phyloP scores from a whole-genome alignment of 2,329 filamentous ascomycete species.

The Arthrobotrys megalospora region DNA sequence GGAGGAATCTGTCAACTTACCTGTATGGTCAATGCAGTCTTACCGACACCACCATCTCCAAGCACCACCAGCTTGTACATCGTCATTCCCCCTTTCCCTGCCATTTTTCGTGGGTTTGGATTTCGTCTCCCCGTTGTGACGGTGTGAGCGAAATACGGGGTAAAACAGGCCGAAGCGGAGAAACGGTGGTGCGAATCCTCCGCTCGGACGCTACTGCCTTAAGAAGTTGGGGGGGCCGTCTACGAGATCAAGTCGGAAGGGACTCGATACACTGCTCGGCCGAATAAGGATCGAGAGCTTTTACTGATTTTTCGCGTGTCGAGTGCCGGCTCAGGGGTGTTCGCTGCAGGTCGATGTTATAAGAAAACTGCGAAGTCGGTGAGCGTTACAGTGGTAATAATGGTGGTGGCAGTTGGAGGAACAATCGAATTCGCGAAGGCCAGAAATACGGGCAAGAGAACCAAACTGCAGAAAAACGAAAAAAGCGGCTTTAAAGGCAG shows the following conservation, averaged over 20 bases:
- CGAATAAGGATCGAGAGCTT: slow-evolving; percentile 4
- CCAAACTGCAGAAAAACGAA: slow-evolving; percentile 17
- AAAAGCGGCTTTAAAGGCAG: slow-evolving; percentile 25
- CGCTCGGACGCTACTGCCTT: slow-evolving; percentile 35
- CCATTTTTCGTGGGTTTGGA: slow-evolving; percentile 50
- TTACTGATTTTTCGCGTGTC: slow-evolving; percentile 15
- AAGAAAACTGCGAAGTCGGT: slow-evolving; percentile 19
- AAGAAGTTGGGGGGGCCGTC: background rate
- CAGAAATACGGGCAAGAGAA: slow-evolving; percentile 17
- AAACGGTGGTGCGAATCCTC: slow-evolving; percentile 40
- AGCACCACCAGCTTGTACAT: slow-evolving; percentile 96
- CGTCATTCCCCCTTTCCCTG: slow-evolving; percentile 79
- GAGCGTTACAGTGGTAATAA: slow-evolving; percentile 1
- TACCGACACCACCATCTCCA: slow-evolving; percentile 93
- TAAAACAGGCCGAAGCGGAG: slow-evolving; percentile 30
- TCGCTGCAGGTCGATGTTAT: slow-evolving; percentile 4
- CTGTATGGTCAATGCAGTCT: slow-evolving; percentile 92
- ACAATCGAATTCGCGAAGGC: slow-evolving; percentile 16
- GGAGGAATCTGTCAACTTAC: slow-evolving; percentile 66
- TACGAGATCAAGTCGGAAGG: slow-evolving; percentile 20
- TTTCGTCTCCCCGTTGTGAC: slow-evolving; percentile 6
- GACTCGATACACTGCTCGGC: slow-evolving; percentile 14
- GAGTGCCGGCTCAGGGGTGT: slow-evolving; percentile 21
- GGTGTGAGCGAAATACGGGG: slow-evolving; percentile 23
- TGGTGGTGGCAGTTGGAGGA: slow-evolving; percentile 8